A percentile compares a stretch with the other conserved stretches of the same genome.
These are phyloP conservation scores for Ilyonectria sp. DNA, from an alignment of 2,329 filamentous ascomycete genomes.

Conservation along the genomic window DNA sequence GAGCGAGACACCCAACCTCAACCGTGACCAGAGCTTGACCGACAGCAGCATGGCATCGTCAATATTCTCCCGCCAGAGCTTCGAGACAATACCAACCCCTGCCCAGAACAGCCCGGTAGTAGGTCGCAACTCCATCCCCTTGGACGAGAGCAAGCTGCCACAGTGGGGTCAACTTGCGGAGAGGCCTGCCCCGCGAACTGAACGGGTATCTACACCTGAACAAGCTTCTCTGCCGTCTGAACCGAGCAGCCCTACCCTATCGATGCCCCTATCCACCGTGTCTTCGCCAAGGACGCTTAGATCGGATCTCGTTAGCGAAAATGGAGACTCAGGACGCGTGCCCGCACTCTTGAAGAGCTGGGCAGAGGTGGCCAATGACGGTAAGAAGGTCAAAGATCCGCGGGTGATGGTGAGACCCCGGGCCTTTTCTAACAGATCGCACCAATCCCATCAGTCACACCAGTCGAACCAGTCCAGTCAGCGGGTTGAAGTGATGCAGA, in stretches of 20 bases:
- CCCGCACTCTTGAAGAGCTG: conserved; percentile 57
- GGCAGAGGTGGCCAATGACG: conserved; percentile 57
- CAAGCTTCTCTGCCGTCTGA: conserved; percentile 29
- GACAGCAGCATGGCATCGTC: conserved; percentile 62
- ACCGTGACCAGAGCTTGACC: conserved; percentile 56
- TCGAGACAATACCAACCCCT: conserved; percentile 54
- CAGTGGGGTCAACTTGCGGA: conserved; percentile 47
- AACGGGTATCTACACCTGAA: conserved; percentile 37
- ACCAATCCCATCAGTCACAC: conserved; percentile 19
- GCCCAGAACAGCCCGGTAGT: conserved; percentile 50
- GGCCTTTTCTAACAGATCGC: conserved; percentile 39
- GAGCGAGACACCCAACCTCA: conserved; percentile 53
- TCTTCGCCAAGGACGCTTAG: conserved; percentile 51
- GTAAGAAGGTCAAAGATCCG: conserved; percentile 33
- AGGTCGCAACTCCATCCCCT: conserved; percentile 29
- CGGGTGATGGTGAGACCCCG: conserved; percentile 35
- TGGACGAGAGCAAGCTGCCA: conserved; percentile 33
- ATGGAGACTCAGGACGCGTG: conserved; percentile 40
- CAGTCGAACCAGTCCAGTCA: not conserved
- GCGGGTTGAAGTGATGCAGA: conserved; percentile 23
- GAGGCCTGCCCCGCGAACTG: conserved; percentile 12
- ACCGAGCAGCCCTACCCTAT: conserved; percentile 45
- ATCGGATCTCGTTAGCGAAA: conserved; percentile 39
- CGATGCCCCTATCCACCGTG: conserved; percentile 49
- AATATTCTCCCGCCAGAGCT: conserved; percentile 56